These are phyloP conservation scores for Pestalotiopsis sp. DNA, from an alignment of 2,329 filamentous ascomycete genomes.

Conservation along the genomic window DNA sequence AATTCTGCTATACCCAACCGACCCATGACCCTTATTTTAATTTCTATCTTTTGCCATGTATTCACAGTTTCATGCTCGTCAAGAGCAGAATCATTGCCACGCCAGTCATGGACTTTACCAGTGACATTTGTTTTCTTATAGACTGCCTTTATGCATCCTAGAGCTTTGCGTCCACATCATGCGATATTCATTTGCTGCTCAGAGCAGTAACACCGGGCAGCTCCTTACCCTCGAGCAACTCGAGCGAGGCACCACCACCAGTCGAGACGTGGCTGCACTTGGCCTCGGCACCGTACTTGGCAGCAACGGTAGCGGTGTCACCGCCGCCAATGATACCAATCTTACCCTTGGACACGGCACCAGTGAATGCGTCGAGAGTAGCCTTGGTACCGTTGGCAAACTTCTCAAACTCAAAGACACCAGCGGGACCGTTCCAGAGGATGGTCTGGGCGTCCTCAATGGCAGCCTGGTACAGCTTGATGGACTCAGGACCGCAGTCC, in stretches of 20 bases:
- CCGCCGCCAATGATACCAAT: conserved; percentile 98
- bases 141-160: conserved; percentile 8
- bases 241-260: conserved; percentile 90
- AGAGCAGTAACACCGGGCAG: conserved; percentile 91
- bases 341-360: conserved; percentile 78
- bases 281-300: conserved; percentile 92
- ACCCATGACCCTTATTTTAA: background rate
- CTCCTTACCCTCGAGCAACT: conserved; percentile 97
- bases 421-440: conserved; percentile 97
- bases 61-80: background rate
- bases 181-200: conserved; percentile 65
- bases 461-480: conserved; percentile 83
- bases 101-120: background rate
- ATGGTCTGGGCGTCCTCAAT: conserved; percentile 92
- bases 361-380: conserved; percentile 85
- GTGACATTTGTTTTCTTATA: background rate
- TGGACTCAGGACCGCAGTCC: conserved; percentile 86
- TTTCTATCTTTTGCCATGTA: background rate
- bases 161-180: conserved; percentile 18
- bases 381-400: conserved; percentile 92
- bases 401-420: conserved; percentile 95
- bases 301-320: conserved; percentile 96
- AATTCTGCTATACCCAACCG: background rate
- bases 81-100: background rate
- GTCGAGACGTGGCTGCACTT: conserved; percentile 99